phyloP scores from a whole-genome alignment of 306 rosid species.

The Vigna hirtella region DNA sequence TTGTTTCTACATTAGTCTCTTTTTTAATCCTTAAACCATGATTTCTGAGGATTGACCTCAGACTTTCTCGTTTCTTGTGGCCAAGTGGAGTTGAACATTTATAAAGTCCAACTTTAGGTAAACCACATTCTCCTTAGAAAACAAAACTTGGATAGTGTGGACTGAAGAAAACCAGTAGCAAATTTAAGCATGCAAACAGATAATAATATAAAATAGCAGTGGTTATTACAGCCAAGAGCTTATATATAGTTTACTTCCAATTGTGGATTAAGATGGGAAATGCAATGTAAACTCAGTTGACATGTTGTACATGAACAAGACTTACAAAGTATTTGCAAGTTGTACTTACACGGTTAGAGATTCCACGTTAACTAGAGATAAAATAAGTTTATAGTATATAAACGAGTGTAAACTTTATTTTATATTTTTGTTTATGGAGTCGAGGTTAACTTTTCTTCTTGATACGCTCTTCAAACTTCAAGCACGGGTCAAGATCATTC shows the following conservation, averaged over 20 bases:
- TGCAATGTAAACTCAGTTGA: conserved; percentile 19
- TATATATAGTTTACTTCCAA: conserved; percentile 5
- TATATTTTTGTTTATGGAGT: too few relatives aligned
- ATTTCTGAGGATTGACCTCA: conserved; percentile 32
- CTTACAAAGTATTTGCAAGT: conserved; percentile 9
- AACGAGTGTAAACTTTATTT: too few relatives aligned
- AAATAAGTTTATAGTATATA: too few relatives aligned
- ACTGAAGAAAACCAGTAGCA: not conserved
- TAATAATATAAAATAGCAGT: conserved; percentile 22
- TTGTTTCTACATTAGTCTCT: not conserved
- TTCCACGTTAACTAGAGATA: too few relatives aligned
- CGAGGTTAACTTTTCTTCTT: too few relatives aligned
- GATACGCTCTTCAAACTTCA: too few relatives aligned
- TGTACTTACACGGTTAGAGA: not conserved
- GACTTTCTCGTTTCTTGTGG: not conserved
- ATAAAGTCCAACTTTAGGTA: conserved; percentile 26
- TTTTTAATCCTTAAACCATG: not conserved
- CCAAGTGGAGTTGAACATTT: conserved; percentile 37
- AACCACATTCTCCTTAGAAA: conserved; percentile 1
- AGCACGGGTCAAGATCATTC: too few relatives aligned
- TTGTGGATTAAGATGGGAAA: conserved; percentile 18
- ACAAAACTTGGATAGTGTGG: not conserved
- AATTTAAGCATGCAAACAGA: conserved; percentile 6
- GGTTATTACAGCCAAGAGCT: not conserved
- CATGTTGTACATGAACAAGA: conserved; percentile 1